These are phyloP conservation scores for Globisporangium carolinianum DNA, from an alignment of 352 stramenopile species.

Conservation along the genomic window DNA sequence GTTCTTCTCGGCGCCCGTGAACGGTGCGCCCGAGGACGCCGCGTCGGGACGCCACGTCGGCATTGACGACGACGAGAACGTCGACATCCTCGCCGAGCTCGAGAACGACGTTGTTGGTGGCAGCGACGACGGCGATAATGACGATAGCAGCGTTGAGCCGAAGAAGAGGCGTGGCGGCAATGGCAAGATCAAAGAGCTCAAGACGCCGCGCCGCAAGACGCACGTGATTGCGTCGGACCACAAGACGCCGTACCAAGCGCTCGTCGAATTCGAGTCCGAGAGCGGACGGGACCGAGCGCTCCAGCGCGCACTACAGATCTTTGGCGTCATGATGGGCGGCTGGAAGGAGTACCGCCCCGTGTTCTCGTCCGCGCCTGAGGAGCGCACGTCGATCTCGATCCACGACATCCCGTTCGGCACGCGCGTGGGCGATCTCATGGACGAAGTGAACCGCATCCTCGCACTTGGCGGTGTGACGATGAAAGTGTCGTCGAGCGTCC, in stretches of 20 bases:
- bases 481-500: conserved; percentile 28
- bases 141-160: conserved; percentile 7
- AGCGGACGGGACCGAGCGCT: conserved; percentile 43
- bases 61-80: conserved; percentile 10
- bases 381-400: conserved; percentile 52
- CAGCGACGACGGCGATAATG: conserved; percentile 13
- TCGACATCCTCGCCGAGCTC: conserved; percentile 26
- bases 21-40: conserved; percentile 42
- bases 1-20: conserved; percentile 59
- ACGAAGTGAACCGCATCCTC: conserved; percentile 54
- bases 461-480: conserved; percentile 32
- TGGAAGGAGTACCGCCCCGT: conserved; percentile 80
- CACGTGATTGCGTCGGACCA: conserved; percentile 74
- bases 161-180: conserved; percentile 16
- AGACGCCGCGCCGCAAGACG: conserved; percentile 43
- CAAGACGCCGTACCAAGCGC: conserved; percentile 60
- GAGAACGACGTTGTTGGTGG: conserved; percentile 19
- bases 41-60: conserved; percentile 11
- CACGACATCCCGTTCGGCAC: conserved; percentile 78
- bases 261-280: conserved; percentile 68
- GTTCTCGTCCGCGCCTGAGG: conserved; percentile 48
- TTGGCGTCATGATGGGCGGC: conserved; percentile 82
- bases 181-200: conserved; percentile 18
- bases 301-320: conserved; percentile 78
- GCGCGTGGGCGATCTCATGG: conserved; percentile 44